A percentile compares a stretch with the other conserved stretches of the same genome.
These are phyloP conservation scores for Fusarium xylarioides DNA, from an alignment of 2,329 filamentous ascomycete genomes.

Conservation along the genomic window DNA sequence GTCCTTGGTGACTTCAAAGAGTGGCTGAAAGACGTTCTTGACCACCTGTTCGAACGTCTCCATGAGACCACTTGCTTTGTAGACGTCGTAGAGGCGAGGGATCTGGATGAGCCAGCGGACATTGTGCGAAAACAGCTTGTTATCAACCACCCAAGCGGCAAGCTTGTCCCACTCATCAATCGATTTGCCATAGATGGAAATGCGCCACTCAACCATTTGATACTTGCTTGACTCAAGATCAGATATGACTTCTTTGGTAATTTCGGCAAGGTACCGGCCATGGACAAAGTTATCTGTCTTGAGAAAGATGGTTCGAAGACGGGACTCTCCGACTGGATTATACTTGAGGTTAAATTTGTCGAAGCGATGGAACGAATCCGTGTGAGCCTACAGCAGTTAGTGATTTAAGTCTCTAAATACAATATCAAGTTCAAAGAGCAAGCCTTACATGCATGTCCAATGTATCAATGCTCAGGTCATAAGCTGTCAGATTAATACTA, in stretches of 20 bases:
- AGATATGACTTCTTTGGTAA: slow-evolving; percentile 96
- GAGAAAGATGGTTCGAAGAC: slow-evolving; percentile 95
- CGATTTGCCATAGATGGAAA: slow-evolving; percentile 93
- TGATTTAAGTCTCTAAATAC: background rate
- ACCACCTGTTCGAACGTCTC: slow-evolving; percentile 90
- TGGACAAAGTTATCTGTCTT: slow-evolving; percentile 99
- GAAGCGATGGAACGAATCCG: slow-evolving; percentile 97
- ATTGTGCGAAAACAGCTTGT: slow-evolving; percentile 97
- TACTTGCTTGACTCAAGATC: slow-evolving; percentile 99
- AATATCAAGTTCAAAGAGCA: background rate
- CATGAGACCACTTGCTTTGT: slow-evolving; percentile 89
- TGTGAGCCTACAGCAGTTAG: slow-evolving; percentile 74
- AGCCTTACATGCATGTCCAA: slow-evolving; percentile 92
- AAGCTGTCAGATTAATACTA: slow-evolving; percentile 96
- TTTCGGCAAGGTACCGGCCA: slow-evolving; percentile 94
- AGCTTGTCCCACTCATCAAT: slow-evolving; percentile 98
- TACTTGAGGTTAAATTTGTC: slow-evolving; percentile 99
- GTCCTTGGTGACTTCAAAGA: slow-evolving; percentile 93
- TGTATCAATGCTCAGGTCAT: slow-evolving; percentile 97
- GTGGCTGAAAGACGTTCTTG: slow-evolving; percentile 88
- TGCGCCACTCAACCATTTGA: slow-evolving; percentile 99
- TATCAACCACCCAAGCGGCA: slow-evolving; percentile 96
- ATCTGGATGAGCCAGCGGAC: slow-evolving; percentile 97
- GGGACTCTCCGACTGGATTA: slow-evolving; percentile 95
- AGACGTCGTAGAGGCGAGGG: slow-evolving; percentile 93